Evolutionary conservation across 2,329 filamentous ascomycete genomes (phyloP).

Genomic region (Paramyrothecium roridum): DNA sequence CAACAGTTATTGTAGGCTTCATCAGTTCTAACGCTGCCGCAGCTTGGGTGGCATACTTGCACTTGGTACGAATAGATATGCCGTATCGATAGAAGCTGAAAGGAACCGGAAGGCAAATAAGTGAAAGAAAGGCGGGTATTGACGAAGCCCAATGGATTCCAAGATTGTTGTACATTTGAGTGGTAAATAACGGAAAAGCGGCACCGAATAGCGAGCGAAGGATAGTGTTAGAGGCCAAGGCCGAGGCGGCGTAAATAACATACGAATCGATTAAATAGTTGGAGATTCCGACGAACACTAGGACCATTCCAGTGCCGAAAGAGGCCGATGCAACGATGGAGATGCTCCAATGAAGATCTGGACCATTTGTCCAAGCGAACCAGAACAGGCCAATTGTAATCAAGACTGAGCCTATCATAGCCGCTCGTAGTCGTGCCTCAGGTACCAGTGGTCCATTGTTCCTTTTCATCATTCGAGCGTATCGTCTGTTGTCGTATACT

Average conservation of each 20-base stretch:
- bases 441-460: too few relatives aligned
- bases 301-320: constrained; percentile 49
- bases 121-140: constrained; percentile 66
- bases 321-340: constrained; percentile 27
- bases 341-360: constrained; percentile 50
- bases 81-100: background rate
- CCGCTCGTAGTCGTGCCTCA: constrained; percentile 54
- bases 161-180: constrained; percentile 45
- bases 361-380: constrained; percentile 57
- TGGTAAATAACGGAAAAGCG: constrained; percentile 66
- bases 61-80: background rate
- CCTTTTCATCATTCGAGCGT: too few relatives aligned
- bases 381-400: constrained; percentile 56
- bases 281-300: constrained; percentile 57
- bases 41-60: background rate
- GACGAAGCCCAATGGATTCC: constrained; percentile 71
- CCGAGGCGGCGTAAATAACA: constrained; percentile 68
- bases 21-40: too few relatives aligned
- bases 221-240: constrained; percentile 65
- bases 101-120: constrained; percentile 51
- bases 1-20: too few relatives aligned
- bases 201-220: constrained; percentile 66
- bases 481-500: constrained; percentile 46
- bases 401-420: constrained; percentile 50
- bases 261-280: constrained; percentile 65